These are phyloP conservation scores for Aspergillus bridgeri DNA, from an alignment of 495 filamentous ascomycete genomes.

Conservation along the genomic window DNA sequence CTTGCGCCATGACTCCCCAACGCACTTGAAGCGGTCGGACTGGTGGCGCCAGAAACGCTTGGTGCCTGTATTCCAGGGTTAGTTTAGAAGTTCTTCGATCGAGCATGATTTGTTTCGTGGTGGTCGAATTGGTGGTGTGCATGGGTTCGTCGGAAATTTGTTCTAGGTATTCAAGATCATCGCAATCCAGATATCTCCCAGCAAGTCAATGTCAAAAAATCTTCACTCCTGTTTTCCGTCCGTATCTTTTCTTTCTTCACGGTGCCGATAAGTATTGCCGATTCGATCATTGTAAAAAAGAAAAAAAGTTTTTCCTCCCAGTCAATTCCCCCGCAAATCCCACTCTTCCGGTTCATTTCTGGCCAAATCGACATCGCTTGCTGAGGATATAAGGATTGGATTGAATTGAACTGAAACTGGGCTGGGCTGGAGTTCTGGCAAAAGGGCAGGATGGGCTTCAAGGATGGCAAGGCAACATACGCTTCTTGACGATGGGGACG, in stretches of 20 bases:
- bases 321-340: neutral
- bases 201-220: neutral
- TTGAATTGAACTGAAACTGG: neutral
- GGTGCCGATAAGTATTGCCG: neutral
- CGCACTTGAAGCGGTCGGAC: conserved; percentile 90
- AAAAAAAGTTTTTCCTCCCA: neutral
- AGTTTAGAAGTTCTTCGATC: conserved; percentile 30
- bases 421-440: neutral
- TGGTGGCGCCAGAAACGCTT: conserved; percentile 94
- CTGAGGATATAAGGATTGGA: neutral
- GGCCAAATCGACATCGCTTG: conserved; percentile 4
- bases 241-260: neutral
- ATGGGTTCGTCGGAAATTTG: neutral
- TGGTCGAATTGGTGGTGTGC: neutral
- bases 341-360: neutral
- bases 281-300: neutral
- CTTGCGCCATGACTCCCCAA: conserved; percentile 89
- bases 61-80: conserved; percentile 54
- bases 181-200: neutral
- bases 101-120: conserved; percentile 13
- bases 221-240: neutral
- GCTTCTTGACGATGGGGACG: conserved; percentile 99
- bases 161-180: neutral
- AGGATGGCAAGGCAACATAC: conserved; percentile 54
- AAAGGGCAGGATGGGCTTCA: neutral